Evolutionary conservation across 495 filamentous ascomycete species (phyloP).

Genomic region (Aspergillus biplanus): DNA sequence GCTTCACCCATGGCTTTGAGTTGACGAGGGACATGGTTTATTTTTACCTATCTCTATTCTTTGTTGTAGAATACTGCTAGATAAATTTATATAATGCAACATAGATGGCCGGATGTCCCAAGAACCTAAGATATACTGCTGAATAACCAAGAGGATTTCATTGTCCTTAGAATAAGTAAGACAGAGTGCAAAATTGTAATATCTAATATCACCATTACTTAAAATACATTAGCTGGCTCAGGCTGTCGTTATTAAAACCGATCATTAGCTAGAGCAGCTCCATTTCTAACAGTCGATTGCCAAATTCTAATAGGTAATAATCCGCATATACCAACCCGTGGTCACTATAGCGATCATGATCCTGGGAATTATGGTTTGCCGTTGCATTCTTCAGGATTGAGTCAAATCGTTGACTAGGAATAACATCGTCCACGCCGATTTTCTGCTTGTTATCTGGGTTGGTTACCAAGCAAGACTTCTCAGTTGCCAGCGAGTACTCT

Average conservation of each 20-base stretch:
- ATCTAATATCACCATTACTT: background rate
- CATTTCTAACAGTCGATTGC: conserved; percentile 38
- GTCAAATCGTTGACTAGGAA: conserved; percentile 16
- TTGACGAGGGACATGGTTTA: too few relatives aligned
- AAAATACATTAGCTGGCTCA: too few relatives aligned
- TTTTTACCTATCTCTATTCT: too few relatives aligned
- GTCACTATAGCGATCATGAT: conserved; percentile 33
- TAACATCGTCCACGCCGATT: background rate
- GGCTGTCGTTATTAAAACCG: too few relatives aligned
- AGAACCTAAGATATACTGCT: too few relatives aligned
- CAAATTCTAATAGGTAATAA: conserved; percentile 51
- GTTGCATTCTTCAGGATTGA: conserved; percentile 41
- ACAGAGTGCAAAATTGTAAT: background rate
- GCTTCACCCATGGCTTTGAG: too few relatives aligned
- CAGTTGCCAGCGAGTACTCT: conserved; percentile 28
- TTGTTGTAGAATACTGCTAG: too few relatives aligned
- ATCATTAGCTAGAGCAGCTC: conserved; percentile 17
- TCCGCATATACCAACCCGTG: conserved; percentile 52
- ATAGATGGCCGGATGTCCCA: too few relatives aligned
- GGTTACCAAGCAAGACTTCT: conserved; percentile 1
- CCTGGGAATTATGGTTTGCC: conserved; percentile 38
- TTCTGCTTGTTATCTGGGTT: background rate
- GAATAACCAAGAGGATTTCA: too few relatives aligned
- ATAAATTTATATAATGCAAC: too few relatives aligned
- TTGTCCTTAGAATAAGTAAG: too few relatives aligned